These are phyloP conservation scores for Paramecium sonneborni DNA, from an alignment of 73 alveolate genomes.

Conservation along the genomic window DNA sequence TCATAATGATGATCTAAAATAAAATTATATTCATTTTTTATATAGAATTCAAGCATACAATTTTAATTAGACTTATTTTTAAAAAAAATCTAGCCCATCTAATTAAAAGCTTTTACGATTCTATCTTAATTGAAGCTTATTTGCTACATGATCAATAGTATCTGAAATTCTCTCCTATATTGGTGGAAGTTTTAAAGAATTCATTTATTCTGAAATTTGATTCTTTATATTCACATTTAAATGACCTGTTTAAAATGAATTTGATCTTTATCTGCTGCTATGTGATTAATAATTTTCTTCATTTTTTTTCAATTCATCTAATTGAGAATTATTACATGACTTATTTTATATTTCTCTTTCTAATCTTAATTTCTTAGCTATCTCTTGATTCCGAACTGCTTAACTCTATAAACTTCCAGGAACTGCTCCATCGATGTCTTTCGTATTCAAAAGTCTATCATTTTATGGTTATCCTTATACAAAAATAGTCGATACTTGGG, in stretches of 20 bases:
- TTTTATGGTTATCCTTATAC: background rate
- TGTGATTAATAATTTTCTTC: background rate
- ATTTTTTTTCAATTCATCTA: background rate
- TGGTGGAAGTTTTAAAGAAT: background rate
- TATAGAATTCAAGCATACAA: background rate
- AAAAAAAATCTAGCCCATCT: background rate
- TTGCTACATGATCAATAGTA: background rate
- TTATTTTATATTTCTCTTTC: background rate
- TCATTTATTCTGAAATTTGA: background rate
- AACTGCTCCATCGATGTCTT: conserved; percentile 46
- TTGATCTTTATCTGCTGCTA: too few species aligned
- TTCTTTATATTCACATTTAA: background rate
- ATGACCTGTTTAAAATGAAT: too few species aligned
- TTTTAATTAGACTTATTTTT: background rate
- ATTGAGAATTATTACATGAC: background rate
- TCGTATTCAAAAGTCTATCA: conserved; percentile 2
- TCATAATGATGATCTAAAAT: background rate
- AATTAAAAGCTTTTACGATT: background rate
- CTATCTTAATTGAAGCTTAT: background rate
- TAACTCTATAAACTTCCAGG: conserved; percentile 12
- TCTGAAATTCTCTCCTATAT: background rate
- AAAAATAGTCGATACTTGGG: background rate
- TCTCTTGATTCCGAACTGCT: conserved; percentile 26
- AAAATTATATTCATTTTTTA: background rate
- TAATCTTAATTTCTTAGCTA: background rate